Conservation (phyloP, 441 rosid genomes). For the Eruca vesicaria region DNA sequence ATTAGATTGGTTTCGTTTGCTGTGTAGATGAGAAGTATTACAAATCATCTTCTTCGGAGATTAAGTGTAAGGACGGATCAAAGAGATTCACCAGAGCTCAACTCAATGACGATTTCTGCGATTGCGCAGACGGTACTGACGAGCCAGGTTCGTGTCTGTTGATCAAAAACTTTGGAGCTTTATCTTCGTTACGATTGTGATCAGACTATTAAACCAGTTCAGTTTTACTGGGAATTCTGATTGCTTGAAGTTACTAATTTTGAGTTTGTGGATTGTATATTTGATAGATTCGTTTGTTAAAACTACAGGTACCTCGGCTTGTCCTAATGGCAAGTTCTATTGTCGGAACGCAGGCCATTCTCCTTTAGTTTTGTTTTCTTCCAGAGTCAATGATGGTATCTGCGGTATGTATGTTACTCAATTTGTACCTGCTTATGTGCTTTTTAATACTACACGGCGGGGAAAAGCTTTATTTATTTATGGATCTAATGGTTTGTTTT, state of each 20-base stretch:
- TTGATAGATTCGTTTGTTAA: neutral
- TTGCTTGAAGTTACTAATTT: neutral
- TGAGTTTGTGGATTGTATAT: neutral
- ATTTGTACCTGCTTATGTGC: neutral
- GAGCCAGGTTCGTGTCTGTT: conserved; percentile 69
- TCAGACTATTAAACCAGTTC: neutral
- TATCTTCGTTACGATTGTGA: neutral
- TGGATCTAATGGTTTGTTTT: conserved; percentile 12
- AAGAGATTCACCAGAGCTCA: conserved; percentile 67
- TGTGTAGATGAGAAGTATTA: conserved; percentile 68
- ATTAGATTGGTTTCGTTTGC: neutral
- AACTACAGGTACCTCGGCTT: conserved; percentile 81
- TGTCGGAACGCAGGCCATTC: conserved; percentile 75
- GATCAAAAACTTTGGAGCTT: neutral
- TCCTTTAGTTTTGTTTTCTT: conserved; percentile 61
- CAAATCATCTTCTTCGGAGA: conserved; percentile 58
- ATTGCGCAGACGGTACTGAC: conserved; percentile 85
- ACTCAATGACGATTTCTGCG: conserved; percentile 93
- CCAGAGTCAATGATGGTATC: conserved; percentile 92
- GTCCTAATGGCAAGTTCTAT: conserved; percentile 79
- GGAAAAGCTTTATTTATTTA: neutral
- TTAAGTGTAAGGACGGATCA: conserved; percentile 84
- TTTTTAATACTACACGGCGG: neutral
- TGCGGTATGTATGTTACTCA: conserved; percentile 64
- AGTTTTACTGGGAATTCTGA: neutral